Evolutionary conservation across 108 stramenopile genomes (phyloP).

Genomic region (Cyclotella choctawhatcheeana): DNA sequence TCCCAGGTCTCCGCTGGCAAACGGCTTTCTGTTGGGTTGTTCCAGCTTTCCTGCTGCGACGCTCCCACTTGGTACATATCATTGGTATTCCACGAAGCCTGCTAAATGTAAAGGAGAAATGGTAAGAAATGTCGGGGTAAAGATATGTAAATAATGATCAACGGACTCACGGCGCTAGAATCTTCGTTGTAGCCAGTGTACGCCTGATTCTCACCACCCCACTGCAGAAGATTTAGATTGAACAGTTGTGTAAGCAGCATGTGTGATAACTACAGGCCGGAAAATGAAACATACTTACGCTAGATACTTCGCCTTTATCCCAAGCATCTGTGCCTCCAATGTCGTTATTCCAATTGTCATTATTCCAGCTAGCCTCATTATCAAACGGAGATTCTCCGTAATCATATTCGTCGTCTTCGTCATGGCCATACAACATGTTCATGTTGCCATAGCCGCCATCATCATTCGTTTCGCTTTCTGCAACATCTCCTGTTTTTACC

Average conservation of each 20-base stretch:
- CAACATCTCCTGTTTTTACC: neutral
- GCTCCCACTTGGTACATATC: neutral
- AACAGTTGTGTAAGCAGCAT: neutral
- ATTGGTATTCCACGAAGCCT: constrained; percentile 15
- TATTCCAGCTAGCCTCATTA: constrained; percentile 1
- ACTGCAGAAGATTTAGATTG: neutral
- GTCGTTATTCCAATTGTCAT: neutral
- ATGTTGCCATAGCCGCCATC: no score
- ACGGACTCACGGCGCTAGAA: neutral
- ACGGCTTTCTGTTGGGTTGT: neutral
- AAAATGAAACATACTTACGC: neutral
- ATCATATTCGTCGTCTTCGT: neutral
- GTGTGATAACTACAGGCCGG: no score
- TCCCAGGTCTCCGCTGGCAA: constrained; percentile 3
- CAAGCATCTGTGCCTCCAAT: neutral
- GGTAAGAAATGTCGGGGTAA: neutral
- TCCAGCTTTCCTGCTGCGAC: neutral
- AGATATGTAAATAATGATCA: neutral
- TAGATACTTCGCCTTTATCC: neutral
- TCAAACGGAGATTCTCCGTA: no score
- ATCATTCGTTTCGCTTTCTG: neutral
- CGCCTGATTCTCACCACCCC: neutral
- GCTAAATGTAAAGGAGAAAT: neutral
- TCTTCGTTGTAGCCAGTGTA: neutral
- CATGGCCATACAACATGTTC: constrained; percentile 2